phyloP scores from a whole-genome alignment of 495 filamentous ascomycete species.

The Penicillium steckii region DNA sequence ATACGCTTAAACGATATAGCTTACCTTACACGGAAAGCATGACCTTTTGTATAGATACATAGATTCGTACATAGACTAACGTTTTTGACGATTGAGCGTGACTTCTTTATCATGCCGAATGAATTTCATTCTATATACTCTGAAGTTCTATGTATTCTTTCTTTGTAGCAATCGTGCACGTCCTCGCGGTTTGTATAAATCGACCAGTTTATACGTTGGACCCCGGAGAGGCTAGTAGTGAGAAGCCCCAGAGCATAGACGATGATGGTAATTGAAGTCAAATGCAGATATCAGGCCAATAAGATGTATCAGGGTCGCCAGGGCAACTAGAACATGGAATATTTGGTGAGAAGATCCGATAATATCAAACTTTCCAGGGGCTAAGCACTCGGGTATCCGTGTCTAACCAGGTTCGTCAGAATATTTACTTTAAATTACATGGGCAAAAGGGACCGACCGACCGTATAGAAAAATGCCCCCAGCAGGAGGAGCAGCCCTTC shows the following conservation, averaged over 20 bases:
- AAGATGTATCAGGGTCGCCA: neutral
- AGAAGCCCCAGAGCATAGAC: neutral
- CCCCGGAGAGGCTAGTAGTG: neutral
- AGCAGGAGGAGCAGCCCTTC: conserved; percentile 1
- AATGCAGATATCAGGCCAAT: conserved; percentile 1
- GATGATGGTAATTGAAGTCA: conserved; percentile 8
- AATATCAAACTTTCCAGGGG: conserved; percentile 5
- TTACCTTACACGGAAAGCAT: neutral
- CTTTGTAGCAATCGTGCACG: neutral
- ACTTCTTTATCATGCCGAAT: conserved; percentile 6
- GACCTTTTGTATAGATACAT: neutral
- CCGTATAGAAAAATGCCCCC: conserved; percentile 1
- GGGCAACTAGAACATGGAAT: conserved; percentile 8
- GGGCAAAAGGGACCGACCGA: neutral
- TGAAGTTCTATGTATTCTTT: neutral
- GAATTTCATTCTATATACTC: neutral
- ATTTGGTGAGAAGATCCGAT: conserved; percentile 9
- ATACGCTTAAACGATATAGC: neutral
- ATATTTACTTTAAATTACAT: neutral
- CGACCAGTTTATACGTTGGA: neutral
- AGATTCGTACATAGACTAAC: conserved; percentile 11
- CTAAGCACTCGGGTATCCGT: neutral
- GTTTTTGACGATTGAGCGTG: conserved; percentile 8
- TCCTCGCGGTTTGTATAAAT: neutral
- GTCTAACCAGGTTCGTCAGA: neutral